Evolutionary conservation across 345 rosid species (phyloP).

Genomic region (Sonneratia alba): DNA sequence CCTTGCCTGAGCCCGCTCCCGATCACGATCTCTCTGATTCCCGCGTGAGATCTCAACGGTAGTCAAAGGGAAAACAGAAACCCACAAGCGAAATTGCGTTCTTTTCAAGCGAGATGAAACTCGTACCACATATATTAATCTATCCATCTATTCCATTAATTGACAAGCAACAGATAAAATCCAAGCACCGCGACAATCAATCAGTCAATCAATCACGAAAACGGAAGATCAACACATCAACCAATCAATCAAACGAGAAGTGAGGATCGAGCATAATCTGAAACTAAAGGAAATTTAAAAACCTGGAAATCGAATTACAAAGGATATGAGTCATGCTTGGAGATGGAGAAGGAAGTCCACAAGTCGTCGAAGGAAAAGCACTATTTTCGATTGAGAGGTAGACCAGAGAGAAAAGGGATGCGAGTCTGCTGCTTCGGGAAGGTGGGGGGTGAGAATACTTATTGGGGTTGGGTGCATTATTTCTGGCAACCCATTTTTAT

Average conservation of each 20-base stretch:
- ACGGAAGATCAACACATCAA: neutral
- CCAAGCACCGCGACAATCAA: neutral
- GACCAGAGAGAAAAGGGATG: neutral
- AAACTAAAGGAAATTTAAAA: neutral
- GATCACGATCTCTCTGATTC: slow-evolving; percentile 48
- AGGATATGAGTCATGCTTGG: slow-evolving; percentile 29
- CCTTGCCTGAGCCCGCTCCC: slow-evolving; percentile 43
- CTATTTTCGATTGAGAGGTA: neutral
- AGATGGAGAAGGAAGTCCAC: neutral
- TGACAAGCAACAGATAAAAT: neutral
- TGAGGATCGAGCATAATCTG: neutral
- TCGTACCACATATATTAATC: neutral
- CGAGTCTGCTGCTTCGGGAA: neutral
- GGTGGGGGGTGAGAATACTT: too few species aligned
- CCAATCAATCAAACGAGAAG: neutral
- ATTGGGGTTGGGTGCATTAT: neutral
- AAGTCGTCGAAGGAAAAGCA: neutral
- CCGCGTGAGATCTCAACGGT: slow-evolving; percentile 30
- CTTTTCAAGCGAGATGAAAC: neutral
- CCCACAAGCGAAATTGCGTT: neutral
- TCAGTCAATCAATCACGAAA: neutral
- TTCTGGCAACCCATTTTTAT: neutral
- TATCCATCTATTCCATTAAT: neutral
- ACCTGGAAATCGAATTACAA: neutral
- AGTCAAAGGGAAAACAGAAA: slow-evolving; percentile 16